Base-by-base conservation (phyloP, 768 basidiomycete genomes). In the Hortiboletus flavorubellus region DNA sequence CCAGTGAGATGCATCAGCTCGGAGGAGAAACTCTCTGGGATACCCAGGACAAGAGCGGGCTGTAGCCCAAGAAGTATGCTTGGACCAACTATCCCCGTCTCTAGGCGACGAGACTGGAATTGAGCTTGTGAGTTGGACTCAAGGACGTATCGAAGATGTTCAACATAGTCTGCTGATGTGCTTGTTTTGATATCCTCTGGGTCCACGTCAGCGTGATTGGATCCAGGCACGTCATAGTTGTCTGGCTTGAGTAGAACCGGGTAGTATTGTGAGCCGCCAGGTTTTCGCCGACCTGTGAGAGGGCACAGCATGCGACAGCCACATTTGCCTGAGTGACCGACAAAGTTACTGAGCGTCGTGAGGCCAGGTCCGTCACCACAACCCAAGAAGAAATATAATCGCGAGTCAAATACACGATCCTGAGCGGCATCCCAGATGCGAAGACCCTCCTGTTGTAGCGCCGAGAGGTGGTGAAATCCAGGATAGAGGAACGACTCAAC, bases 401-500 rank as follows among this genome's bases (percentile, higher is more conserved):
- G 15, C 4, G 15, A 48, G 35, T 1, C 5, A 7, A 30, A 37
- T 5, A 15, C 5, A 8, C 16, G 15, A 16, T 37, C 16, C 35
- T 37, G 35, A 7, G 29, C n/a, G 10, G 59, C 64, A 49, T 67
- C 58, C 65, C 64, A 72, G 3, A 68, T 44, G 0, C 15, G 15
- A 2, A 70, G 51, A 4, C 67, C 62, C 18, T 64, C 59, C 1
- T 39, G 30, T 14, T 69, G 63, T 0, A 68, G 8, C 0, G 60
- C 62, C 38, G 57, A 48, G 39, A 63, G 10, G 35, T 62, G 53
- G 8, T 63, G 54, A 9, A 63, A 14, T 0, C 64, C 50, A 8
- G 49, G 54, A 54, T 40, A 61, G 4, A 68, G 53, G 21, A 67
- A 62, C 0, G 64, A 71, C 10, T 76, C 66, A 0, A 66, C n/a